Conservation (phyloP, 345 rosid genomes). For the Eucalyptus virginea region DNA sequence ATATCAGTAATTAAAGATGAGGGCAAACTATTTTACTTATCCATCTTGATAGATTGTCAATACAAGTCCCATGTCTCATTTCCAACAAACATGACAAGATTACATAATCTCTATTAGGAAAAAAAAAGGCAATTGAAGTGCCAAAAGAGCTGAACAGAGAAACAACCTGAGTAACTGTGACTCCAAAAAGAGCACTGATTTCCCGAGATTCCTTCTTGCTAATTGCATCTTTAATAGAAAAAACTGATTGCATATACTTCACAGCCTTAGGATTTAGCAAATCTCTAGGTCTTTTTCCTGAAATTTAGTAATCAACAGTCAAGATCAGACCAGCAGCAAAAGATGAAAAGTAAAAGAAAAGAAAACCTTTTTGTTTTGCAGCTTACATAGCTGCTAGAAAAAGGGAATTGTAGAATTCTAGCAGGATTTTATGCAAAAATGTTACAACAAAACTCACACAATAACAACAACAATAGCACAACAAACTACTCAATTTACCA, state of each 20-base stretch:
- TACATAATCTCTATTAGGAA: not conserved
- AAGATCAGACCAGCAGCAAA: not conserved
- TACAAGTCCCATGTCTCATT: not conserved
- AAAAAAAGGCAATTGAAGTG: not conserved
- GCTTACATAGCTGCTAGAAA: not conserved
- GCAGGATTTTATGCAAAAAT: not conserved
- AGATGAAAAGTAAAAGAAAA: not conserved
- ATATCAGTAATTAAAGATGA: not conserved
- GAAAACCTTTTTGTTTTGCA: not conserved
- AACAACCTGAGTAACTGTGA: constrained; percentile 75
- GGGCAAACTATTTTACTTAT: not conserved
- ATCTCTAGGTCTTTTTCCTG: constrained; percentile 99
- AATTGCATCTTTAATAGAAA: constrained; percentile 86
- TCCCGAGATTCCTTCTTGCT: constrained; percentile 93
- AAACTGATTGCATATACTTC: constrained; percentile 84
- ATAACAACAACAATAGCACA: not conserved
- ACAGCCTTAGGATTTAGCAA: constrained; percentile 90
- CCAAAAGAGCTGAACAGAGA: not conserved
- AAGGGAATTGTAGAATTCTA: not conserved
- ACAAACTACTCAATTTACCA: not conserved
- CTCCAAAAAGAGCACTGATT: constrained; percentile 86
- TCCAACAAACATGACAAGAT: not conserved
- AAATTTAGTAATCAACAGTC: not conserved
- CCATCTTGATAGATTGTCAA: not conserved
- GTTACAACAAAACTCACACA: not conserved